Conservation (phyloP, 2,329 filamentous ascomycete species). For the Mariannaea sp. region DNA sequence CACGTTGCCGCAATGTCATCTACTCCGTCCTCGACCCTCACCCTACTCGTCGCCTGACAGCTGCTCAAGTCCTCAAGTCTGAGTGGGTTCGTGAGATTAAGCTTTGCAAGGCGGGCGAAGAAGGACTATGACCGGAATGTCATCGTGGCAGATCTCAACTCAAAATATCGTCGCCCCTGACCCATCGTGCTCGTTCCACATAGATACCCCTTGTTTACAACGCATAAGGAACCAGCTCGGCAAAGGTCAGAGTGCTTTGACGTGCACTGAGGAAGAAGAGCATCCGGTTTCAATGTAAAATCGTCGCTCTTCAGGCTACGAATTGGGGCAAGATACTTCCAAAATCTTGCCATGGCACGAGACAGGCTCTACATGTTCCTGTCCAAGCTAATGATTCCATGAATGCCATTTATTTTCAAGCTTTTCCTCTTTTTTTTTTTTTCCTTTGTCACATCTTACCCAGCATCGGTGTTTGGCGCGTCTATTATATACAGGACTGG, state of each 20-base stretch:
- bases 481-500: slow-evolving; percentile 32
- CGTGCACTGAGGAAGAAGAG: background rate
- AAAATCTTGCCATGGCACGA: slow-evolving; percentile 22
- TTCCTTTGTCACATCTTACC: slow-evolving; percentile 36
- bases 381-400: slow-evolving; percentile 34
- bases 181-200: too few species aligned
- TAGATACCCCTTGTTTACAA: too few species aligned
- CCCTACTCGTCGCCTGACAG: slow-evolving; percentile 87
- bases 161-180: too few species aligned
- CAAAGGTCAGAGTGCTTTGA: background rate
- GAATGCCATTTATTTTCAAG: slow-evolving; percentile 23
- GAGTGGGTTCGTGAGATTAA: slow-evolving; percentile 99
- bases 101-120: slow-evolving; percentile 93
- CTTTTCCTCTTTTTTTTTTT: slow-evolving; percentile 27
- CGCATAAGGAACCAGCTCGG: too few species aligned
- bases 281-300: slow-evolving; percentile 5
- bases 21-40: slow-evolving; percentile 98
- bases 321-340: slow-evolving; percentile 19
- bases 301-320: slow-evolving; percentile 3
- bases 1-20: slow-evolving; percentile 96
- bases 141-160: background rate
- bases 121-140: slow-evolving; percentile 73
- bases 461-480: slow-evolving; percentile 44
- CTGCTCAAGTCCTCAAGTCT: slow-evolving; percentile 94
- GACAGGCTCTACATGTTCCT: slow-evolving; percentile 22